Base-by-base conservation (phyloP, 495 filamentous ascomycete species). In the Lentithecium fluviatile region DNA sequence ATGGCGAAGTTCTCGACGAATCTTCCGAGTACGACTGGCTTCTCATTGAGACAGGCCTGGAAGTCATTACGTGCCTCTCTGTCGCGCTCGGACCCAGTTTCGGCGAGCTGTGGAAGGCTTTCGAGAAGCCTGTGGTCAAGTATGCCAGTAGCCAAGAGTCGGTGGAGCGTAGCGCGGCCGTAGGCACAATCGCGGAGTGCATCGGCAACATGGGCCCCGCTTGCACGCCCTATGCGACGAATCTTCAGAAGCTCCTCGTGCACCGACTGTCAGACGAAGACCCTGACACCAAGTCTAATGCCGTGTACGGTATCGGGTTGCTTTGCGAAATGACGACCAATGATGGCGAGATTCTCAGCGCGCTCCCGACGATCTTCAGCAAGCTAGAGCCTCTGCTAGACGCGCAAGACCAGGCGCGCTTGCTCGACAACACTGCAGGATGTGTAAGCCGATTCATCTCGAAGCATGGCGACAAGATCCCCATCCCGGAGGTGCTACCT, bases 21-120 rank as follows among this genome's bases (percentile, higher is more conserved):
- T 88, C 86, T 17, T 93, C 94, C 17, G 94, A 98, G 78, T 97
- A 93, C 70, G 94, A 97, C 76, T 97, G 94, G 94, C 82, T 95
- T 24, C 85, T 95, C 45, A 88, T 98, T 49, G 94, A 98, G 75
- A 96, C 90, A 17, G 91, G 89, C 13, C 80, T 97, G 60, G 94
- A 98, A 62, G 89, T 93, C 36, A 78, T 96, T 29, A 88, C 89
- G 38, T 89, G 88, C 26, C 80, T 98, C 26, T 85, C 93, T 17
- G 82, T 82, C 36, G 92, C 89, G 25, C 84, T 97, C 13, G 95
- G 95, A 21, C 74, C 80, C 17, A 85, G 85, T 64, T 97, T 96
- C 70, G 77, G 78, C 45, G 85, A 96, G 75, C 77, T 96, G 54
- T 97, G 90, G 90, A 94, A 92, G 78, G 80, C 92, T 36, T 95